These are phyloP conservation scores for Pisolithus microcarpus DNA, from an alignment of 768 basidiomycete species.

Conservation along the genomic window DNA sequence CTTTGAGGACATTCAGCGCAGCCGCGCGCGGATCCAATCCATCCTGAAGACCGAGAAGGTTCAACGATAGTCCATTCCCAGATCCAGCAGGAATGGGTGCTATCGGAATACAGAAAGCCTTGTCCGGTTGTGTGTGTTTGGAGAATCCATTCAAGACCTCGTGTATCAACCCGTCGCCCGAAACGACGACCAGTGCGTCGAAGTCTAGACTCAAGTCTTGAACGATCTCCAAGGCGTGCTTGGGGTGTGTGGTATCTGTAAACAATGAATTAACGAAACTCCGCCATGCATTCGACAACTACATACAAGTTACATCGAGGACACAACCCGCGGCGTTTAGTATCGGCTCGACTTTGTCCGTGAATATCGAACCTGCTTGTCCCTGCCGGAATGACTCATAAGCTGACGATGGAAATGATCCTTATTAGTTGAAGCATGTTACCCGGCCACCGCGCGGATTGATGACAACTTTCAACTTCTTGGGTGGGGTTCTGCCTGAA, in stretches of 20 bases:
- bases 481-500: slow-evolving; percentile 45
- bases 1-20: slow-evolving; percentile 75
- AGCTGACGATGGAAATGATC: background rate
- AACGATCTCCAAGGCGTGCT: slow-evolving; percentile 63
- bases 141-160: slow-evolving; percentile 83
- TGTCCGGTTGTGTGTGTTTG: slow-evolving; percentile 48
- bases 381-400: slow-evolving; percentile 37
- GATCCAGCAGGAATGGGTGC: slow-evolving; percentile 79
- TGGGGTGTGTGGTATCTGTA: slow-evolving; percentile 53
- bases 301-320: slow-evolving; percentile 57
- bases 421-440: slow-evolving; percentile 19
- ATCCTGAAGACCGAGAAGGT: slow-evolving; percentile 61
- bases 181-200: slow-evolving; percentile 69
- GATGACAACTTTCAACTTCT: slow-evolving; percentile 60
- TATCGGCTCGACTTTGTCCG: slow-evolving; percentile 61
- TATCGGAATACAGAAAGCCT: slow-evolving; percentile 62
- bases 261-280: background rate
- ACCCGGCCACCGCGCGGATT: slow-evolving; percentile 81
- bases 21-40: slow-evolving; percentile 69
- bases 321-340: slow-evolving; percentile 58
- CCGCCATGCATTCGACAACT: background rate
- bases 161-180: slow-evolving; percentile 80
- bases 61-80: slow-evolving; percentile 70
- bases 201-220: slow-evolving; percentile 50
- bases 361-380: slow-evolving; percentile 48